Evolutionary conservation across 129 eudicot species (phyloP).

Genomic region (Flaveria sonorensis): DNA sequence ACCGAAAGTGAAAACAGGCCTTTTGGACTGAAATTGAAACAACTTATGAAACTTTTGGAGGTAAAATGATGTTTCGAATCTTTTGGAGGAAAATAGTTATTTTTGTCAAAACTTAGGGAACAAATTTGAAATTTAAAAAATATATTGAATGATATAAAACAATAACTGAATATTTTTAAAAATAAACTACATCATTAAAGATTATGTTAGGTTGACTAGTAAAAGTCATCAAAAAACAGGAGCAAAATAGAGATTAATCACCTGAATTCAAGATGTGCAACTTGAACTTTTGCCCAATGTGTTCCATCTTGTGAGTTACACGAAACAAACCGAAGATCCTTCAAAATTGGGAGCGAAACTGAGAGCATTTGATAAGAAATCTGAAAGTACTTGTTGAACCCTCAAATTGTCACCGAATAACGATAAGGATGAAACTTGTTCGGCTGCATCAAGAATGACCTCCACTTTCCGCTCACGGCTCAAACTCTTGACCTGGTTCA

Average conservation of each 20-base stretch:
- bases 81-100: too few relatives aligned
- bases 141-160: too few relatives aligned
- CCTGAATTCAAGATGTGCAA: constrained; percentile 84
- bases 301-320: constrained; percentile 56
- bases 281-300: constrained; percentile 60
- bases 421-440: constrained; percentile 57
- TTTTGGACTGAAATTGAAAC: too few relatives aligned
- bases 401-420: constrained; percentile 73
- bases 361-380: constrained; percentile 66
- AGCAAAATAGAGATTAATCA: constrained; percentile 13
- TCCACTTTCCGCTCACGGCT: constrained; percentile 73
- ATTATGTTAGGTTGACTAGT: neutral
- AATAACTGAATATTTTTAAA: too few relatives aligned
- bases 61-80: too few relatives aligned
- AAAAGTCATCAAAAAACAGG: neutral
- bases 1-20: too few relatives aligned
- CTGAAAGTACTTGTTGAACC: constrained; percentile 93
- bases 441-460: constrained; percentile 54
- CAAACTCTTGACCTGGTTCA: constrained; percentile 65
- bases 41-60: too few relatives aligned
- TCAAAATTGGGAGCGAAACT: constrained; percentile 61
- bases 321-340: constrained; percentile 66
- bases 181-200: too few relatives aligned
- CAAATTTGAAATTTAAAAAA: too few relatives aligned
- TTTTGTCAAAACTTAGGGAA: too few relatives aligned